A percentile compares a stretch with the other conserved stretches of the same genome.
Evolutionary conservation across 176 grass and related monocot species (phyloP).

Genomic region (barley (Hordeum vulgare)): MorexV3_pseudomolecules_assembly NC_058520.1:553188686-553189185

Average conservation of each 20-base stretch:
- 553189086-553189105: constrained; percentile 14
- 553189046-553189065: constrained; percentile 25
- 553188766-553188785: neutral
- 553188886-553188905: constrained; percentile 25
- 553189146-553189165: no score
- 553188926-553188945: constrained; percentile 30
- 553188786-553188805: constrained; percentile 10
- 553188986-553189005: constrained; percentile 23
- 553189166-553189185: no score
- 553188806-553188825: constrained; percentile 1
- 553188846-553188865: constrained; percentile 27
- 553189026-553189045: constrained; percentile 25
- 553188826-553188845: constrained; percentile 32
- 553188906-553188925: constrained; percentile 26
- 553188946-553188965: constrained; percentile 31
- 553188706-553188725: constrained; percentile 9
- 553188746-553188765: constrained; percentile 23
- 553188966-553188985: constrained; percentile 21
- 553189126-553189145: neutral
- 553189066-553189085: constrained; percentile 24
- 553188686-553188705: constrained; percentile 26
- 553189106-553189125: neutral
- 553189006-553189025: constrained; percentile 39
- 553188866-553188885: constrained; percentile 30
- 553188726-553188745: constrained; percentile 24